These are phyloP conservation scores for Cantharellus cinnabarinus DNA, from an alignment of 768 basidiomycete species.

Conservation along the genomic window DNA sequence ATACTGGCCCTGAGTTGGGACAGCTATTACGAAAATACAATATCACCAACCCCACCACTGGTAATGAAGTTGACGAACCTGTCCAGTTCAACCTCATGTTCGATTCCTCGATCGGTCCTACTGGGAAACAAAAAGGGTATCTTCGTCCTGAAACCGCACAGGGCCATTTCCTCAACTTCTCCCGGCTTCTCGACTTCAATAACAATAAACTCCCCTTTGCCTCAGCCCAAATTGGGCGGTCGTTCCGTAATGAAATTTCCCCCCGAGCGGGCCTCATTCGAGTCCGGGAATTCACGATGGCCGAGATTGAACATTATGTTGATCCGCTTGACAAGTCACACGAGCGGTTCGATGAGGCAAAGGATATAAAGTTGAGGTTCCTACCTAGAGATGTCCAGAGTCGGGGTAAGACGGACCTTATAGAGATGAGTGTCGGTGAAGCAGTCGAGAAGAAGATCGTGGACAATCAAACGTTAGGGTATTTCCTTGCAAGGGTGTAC, in stretches of 20 bases:
- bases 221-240: constrained; percentile 86
- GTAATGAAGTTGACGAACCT: constrained; percentile 81
- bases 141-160: constrained; percentile 97
- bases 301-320: constrained; percentile 97
- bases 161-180: constrained; percentile 97
- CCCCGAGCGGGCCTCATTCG: constrained; percentile 90
- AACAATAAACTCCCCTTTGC: constrained; percentile 93
- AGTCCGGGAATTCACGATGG: constrained; percentile 98
- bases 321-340: constrained; percentile 87
- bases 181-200: constrained; percentile 91
- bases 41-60: constrained; percentile 78
- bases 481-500: constrained; percentile 85
- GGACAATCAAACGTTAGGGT: constrained; percentile 93
- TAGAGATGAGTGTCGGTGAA: constrained; percentile 59
- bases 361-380: constrained; percentile 50
- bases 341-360: constrained; percentile 60
- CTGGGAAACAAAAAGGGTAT: constrained; percentile 88
- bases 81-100: constrained; percentile 99
- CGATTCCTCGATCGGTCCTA: constrained; percentile 88
- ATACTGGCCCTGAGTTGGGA: constrained; percentile 72
- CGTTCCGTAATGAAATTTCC: constrained; percentile 96
- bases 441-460: constrained; percentile 73
- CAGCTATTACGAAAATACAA: constrained; percentile 61
- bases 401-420: constrained; percentile 44
- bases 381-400: constrained; percentile 72